These are phyloP conservation scores for Globisporangium megalacanthum DNA, from an alignment of 352 stramenopile genomes.

Conservation along the genomic window DNA sequence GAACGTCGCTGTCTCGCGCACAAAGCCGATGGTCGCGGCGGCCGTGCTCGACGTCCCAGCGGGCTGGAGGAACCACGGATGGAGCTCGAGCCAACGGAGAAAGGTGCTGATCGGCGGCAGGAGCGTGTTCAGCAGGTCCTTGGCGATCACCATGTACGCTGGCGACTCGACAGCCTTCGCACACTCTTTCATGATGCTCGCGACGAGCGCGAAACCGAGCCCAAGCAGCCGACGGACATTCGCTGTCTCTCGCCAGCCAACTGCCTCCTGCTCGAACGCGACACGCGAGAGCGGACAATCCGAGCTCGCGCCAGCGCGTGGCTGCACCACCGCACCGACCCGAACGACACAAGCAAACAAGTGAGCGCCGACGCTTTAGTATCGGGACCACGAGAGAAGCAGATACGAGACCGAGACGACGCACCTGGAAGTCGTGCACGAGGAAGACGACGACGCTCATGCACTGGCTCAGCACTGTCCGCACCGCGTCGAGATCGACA, in stretches of 20 bases:
- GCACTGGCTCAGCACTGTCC: constrained; percentile 17
- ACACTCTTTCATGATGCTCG: constrained; percentile 13
- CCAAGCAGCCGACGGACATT: not conserved
- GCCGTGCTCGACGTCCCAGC: not conserved
- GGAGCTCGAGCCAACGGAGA: constrained; percentile 35
- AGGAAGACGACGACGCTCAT: constrained; percentile 28
- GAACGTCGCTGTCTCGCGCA: constrained; percentile 6
- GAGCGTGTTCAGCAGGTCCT: constrained; percentile 28
- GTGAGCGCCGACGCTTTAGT: no score
- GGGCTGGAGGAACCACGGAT: constrained; percentile 20
- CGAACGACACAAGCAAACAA: no score
- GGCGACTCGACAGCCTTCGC: constrained; percentile 5
- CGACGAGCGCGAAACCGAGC: constrained; percentile 9
- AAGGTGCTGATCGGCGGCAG: constrained; percentile 32
- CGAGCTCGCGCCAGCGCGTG: not conserved
- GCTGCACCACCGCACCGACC: no score
- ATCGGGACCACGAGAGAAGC: not conserved
- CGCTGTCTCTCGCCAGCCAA: not conserved
- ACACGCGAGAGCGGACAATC: constrained; percentile 1
- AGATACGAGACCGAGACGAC: not conserved
- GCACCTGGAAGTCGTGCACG: constrained; percentile 24
- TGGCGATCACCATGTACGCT: constrained; percentile 5
- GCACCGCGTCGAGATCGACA: constrained; percentile 3
- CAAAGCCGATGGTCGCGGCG: constrained; percentile 8
- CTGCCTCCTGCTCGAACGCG: constrained; percentile 5